Evolutionary conservation across 495 filamentous ascomycete species (phyloP).

Genomic region (Cercophora newfieldiana): DNA sequence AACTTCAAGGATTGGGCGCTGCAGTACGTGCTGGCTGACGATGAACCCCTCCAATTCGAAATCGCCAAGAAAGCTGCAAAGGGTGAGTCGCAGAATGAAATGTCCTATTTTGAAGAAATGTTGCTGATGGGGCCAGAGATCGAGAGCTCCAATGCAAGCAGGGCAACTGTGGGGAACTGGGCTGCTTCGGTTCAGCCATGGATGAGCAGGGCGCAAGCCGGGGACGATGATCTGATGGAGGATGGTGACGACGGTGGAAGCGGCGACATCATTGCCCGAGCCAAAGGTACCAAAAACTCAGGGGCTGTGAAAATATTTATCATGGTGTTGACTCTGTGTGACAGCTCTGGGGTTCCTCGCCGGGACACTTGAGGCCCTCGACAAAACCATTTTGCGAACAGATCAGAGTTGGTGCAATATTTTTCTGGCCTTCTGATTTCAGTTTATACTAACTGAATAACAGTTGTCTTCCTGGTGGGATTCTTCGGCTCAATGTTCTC

Average conservation of each 20-base stretch:
- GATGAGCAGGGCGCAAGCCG: constrained; percentile 38
- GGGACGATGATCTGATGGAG: constrained; percentile 30
- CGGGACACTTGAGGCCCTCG: constrained; percentile 44
- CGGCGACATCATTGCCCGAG: constrained; percentile 45
- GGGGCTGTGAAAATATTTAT: too few relatives aligned
- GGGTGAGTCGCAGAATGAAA: constrained; percentile 25
- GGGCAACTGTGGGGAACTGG: constrained; percentile 48
- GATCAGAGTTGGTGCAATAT: constrained; percentile 36
- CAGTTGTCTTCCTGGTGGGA: constrained; percentile 41
- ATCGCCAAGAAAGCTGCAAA: constrained; percentile 44
- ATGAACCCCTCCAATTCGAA: constrained; percentile 32
- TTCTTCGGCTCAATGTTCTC: constrained; percentile 54
- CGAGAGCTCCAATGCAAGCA: constrained; percentile 42
- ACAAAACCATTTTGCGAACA: constrained; percentile 35
- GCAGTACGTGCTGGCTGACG: constrained; percentile 50
- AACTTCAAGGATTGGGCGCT: constrained; percentile 49
- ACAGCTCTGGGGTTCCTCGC: constrained; percentile 48
- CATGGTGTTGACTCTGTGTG: constrained; percentile 2
- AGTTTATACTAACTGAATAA: background rate
- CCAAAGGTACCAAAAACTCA: constrained; percentile 29
- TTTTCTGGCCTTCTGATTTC: background rate
- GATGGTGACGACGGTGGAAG: constrained; percentile 36
- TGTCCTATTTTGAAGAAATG: background rate
- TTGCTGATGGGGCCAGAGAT: constrained; percentile 33
- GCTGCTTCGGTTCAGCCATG: constrained; percentile 50